phyloP scores from a whole-genome alignment of 768 basidiomycete genomes.

The Leucocoprinus birnbaumii region DNA sequence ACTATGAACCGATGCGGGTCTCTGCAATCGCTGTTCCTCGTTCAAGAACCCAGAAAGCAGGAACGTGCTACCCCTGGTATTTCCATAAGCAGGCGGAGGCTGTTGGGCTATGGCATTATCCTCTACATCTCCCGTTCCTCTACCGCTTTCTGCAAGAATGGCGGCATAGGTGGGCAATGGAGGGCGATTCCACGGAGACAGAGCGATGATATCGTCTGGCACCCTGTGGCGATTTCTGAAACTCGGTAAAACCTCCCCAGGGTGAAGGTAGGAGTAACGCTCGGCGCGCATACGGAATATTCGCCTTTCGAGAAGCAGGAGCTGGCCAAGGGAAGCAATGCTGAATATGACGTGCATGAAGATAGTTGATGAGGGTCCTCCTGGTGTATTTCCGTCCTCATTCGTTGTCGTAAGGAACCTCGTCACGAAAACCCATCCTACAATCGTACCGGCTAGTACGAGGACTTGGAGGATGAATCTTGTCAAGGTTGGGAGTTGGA shows the following conservation, averaged over 20 bases:
- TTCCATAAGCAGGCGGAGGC: constrained; percentile 77
- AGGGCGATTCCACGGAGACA: constrained; percentile 71
- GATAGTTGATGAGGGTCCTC: constrained; percentile 34
- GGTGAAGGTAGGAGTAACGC: constrained; percentile 55
- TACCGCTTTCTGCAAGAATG: constrained; percentile 63
- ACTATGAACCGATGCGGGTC: constrained; percentile 37
- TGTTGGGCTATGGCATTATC: constrained; percentile 64
- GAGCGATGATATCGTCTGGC: constrained; percentile 32
- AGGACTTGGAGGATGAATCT: constrained; percentile 37
- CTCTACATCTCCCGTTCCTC: constrained; percentile 74
- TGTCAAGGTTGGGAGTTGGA: constrained; percentile 43
- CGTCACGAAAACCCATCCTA: constrained; percentile 51
- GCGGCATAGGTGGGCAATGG: constrained; percentile 71
- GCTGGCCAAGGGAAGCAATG: constrained; percentile 45
- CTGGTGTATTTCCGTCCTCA: constrained; percentile 16
- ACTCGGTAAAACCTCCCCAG: constrained; percentile 52
- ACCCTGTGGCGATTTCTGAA: constrained; percentile 23
- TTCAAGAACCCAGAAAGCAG: constrained; percentile 51
- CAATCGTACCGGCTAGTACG: constrained; percentile 44
- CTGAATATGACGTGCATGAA: constrained; percentile 66
- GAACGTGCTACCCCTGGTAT: constrained; percentile 67
- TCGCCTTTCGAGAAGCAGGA: constrained; percentile 63
- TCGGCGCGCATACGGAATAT: constrained; percentile 67
- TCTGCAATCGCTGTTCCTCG: constrained; percentile 45
- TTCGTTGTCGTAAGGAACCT: constrained; percentile 14